Evolutionary conservation across 805 yeast genomes (phyloP), one percentile per base, ranked within the genome.

Genomic region (Teunomyces lycoperdinae): DNA sequence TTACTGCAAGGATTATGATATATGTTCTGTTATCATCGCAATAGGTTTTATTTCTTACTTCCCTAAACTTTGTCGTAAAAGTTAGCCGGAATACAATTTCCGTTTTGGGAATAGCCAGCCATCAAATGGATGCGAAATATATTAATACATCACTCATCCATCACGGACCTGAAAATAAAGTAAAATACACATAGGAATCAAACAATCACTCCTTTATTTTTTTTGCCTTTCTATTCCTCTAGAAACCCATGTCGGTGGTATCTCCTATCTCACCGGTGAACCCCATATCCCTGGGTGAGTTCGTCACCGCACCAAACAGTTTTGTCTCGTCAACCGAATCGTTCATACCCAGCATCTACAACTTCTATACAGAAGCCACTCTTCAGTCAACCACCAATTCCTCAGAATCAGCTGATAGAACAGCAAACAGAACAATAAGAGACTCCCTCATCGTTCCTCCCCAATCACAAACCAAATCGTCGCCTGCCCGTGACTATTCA

Each of bases 281-380:
- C 26, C 44, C 41, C 13, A 36, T 50, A 34, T 54, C 57, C 10
- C 55, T 50, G 47, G 51, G 45, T 10, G 45, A 53, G 14, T 56
- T 54, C 20, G 45, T 50, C 30, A 56, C 55, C 9, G 53, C 55
- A 11, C 48, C 44, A 13, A 36, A 44, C 24, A 43, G 45, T 27
- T 35, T 43, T 14, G 44, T 26, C 34, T 32, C 42, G 11, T 42
- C 39, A 14, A 30, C 47, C 9, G 16, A 33, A 9, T 38, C 47
- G 17, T 32, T 28, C 24, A 38, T 47, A 20, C 44, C 50, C 24
- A 43, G 50, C 38, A 43, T 47, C 7, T 47, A 47, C 31, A 43
- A 34, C 5, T 47, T 38, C 44, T 47, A 47, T 24, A 24, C 29
- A 24, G 30, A 30, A 11, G 17, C 34, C 9, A 17, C 20, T 17